Conservation (phyloP, 345 rosid genomes). For the Triadica sebifera region DNA sequence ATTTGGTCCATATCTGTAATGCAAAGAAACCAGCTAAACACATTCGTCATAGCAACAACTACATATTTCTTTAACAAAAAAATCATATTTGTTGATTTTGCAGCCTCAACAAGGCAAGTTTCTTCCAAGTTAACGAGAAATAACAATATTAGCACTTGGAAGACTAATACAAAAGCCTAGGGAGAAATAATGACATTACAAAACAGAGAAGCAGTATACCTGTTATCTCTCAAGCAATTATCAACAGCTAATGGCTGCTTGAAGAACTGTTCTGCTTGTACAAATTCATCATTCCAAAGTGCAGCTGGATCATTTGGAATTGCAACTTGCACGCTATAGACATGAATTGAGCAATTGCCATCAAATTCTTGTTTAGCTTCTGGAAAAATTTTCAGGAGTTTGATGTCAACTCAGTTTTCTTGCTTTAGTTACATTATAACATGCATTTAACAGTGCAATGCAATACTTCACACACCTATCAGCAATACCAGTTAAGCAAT, state of each 20-base stretch:
- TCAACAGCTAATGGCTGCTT: constrained; percentile 48
- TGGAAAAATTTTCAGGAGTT: constrained; percentile 32
- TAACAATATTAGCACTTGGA: neutral
- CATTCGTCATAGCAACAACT: neutral
- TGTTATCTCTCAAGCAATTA: constrained; percentile 90
- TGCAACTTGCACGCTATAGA: constrained; percentile 82
- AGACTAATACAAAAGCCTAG: neutral
- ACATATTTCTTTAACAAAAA: neutral
- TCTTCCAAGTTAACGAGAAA: neutral
- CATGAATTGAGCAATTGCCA: constrained; percentile 59
- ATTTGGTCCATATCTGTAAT: neutral
- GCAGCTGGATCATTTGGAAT: constrained; percentile 79
- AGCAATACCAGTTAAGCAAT: neutral
- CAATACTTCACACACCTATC: neutral
- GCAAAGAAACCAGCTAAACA: neutral
- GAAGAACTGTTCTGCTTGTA: constrained; percentile 87
- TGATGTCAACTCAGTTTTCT: constrained; percentile 4
- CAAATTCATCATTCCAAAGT: constrained; percentile 82
- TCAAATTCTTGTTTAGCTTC: constrained; percentile 75
- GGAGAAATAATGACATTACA: neutral
- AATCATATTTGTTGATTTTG: neutral
- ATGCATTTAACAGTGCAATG: neutral
- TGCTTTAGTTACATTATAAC: neutral
- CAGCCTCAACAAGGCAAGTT: neutral
- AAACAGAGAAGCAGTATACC: constrained; percentile 38